Base-by-base conservation (phyloP, 2,329 filamentous ascomycete genomes). In the Rosellinia necatrix region DNA sequence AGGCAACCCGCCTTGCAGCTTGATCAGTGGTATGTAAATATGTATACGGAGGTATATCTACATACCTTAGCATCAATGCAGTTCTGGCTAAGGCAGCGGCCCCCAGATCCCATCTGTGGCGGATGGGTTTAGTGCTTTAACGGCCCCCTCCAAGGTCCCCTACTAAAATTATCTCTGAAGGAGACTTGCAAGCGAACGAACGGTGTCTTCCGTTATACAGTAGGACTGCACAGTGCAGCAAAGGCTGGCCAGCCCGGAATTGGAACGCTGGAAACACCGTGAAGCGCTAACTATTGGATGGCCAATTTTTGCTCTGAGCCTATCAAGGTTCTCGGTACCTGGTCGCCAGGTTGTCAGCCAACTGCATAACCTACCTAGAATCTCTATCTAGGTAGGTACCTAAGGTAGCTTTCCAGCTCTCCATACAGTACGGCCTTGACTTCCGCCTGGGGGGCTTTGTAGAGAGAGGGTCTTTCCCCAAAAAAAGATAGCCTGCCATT, bases 61-160 rank as follows among this genome's bases (percentile, higher is more conserved):
- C 44, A 10, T n/a, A 29, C 29, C 21, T 35, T 12, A 34, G 21
- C 13, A 25, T 22, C 19, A n/a, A 24, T 21, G n/a, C 21, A 27
- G 19, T 24, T 29, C 15, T n/a, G n/a, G 25, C 8, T 21, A 19
- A 32, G 17, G 43, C 38, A 21, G 17, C 46, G 4, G 48, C 47
- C 53, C 30, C 42, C 42, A 47, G 47, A 47, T 56, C 34, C 30
- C 12, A 27, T 21, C 53, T 19, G 35, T 52, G 47, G 30, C 22
- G 44, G 25, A 34, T 24, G 17, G 34, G 30, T 41, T 37, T 56
- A 53, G 50, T 19, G 42, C 50, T 40, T 41, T n/a, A 34, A 53
- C 13, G 32, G n/a, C 17, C 30, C 34, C 34, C 35, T 25, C 37
- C 13, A 56, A 21, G 17, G 22, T 17, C 21, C 46, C 42, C 24